These are phyloP conservation scores for Enteropsectra breve DNA, from an alignment of 371 early-diverging fungal species.

Conservation along the genomic window DNA sequence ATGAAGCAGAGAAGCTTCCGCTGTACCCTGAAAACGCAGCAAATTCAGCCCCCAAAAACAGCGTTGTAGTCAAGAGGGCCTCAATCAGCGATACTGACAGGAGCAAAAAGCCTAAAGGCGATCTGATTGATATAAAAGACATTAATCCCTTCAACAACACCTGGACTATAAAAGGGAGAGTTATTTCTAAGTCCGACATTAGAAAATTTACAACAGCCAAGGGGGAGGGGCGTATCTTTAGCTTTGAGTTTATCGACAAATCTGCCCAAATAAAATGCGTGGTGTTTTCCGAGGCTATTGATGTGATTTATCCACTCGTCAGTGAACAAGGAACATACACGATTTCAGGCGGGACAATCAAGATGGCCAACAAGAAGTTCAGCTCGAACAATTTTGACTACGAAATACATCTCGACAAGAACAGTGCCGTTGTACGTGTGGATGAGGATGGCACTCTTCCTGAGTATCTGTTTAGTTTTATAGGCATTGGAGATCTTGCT, in stretches of 20 bases:
- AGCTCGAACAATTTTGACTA: slow-evolving; percentile 45
- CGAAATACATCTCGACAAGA: slow-evolving; percentile 56
- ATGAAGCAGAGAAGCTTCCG: slow-evolving; percentile 8
- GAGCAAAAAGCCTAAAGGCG: slow-evolving; percentile 31
- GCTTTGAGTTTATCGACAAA: slow-evolving; percentile 47
- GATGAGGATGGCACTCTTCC: slow-evolving; percentile 28
- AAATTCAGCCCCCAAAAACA: background rate
- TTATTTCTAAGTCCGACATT: slow-evolving; percentile 50
- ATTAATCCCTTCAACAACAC: slow-evolving; percentile 51
- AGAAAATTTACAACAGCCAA: slow-evolving; percentile 46
- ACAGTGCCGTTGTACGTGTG: slow-evolving; percentile 24
- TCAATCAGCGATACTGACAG: background rate
- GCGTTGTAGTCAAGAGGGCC: background rate
- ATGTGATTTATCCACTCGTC: slow-evolving; percentile 50
- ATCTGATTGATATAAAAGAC: slow-evolving; percentile 36
- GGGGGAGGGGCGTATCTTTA: slow-evolving; percentile 55
- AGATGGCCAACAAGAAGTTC: slow-evolving; percentile 56
- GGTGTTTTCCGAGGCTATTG: slow-evolving; percentile 53
- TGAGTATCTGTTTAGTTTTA: slow-evolving; percentile 40
- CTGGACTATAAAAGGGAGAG: slow-evolving; percentile 53
- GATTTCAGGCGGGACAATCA: slow-evolving; percentile 50
- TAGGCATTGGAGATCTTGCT: slow-evolving; percentile 37
- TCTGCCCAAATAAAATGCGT: slow-evolving; percentile 47
- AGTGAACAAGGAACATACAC: slow-evolving; percentile 45
- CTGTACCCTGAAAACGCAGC: background rate